Evolutionary conservation across 2,329 filamentous ascomycete genomes (phyloP).

Genomic region (Annulohypoxylon truncatum): DNA sequence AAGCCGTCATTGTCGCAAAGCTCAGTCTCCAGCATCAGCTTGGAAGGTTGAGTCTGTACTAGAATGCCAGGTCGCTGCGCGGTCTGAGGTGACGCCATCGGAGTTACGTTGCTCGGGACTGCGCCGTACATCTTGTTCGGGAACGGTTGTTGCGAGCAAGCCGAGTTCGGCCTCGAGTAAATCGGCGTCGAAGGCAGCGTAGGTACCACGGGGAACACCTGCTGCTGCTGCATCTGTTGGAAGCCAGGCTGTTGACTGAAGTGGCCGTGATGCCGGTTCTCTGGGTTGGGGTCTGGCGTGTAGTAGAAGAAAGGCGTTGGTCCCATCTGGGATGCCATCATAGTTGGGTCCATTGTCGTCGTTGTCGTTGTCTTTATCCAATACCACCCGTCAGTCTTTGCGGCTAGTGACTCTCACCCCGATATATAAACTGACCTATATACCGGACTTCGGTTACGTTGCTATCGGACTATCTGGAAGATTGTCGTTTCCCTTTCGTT

Average conservation of each 20-base stretch:
- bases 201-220: slow-evolving; percentile 65
- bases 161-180: slow-evolving; percentile 74
- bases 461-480: slow-evolving; percentile 26
- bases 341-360: slow-evolving; percentile 72
- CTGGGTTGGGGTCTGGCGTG: slow-evolving; percentile 78
- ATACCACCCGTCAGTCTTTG: slow-evolving; percentile 25
- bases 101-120: slow-evolving; percentile 74
- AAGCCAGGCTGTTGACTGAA: slow-evolving; percentile 74
- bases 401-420: slow-evolving; percentile 7
- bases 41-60: slow-evolving; percentile 51
- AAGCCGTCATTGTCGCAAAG: slow-evolving; percentile 70
- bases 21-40: slow-evolving; percentile 79
- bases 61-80: slow-evolving; percentile 80
- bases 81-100: slow-evolving; percentile 79
- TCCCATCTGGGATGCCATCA: slow-evolving; percentile 70
- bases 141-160: slow-evolving; percentile 68
- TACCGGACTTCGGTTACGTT: slow-evolving; percentile 39
- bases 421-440: slow-evolving; percentile 48
- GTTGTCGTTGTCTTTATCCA: slow-evolving; percentile 37
- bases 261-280: slow-evolving; percentile 79
- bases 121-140: slow-evolving; percentile 66
- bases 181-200: slow-evolving; percentile 71
- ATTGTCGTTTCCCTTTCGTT: slow-evolving; percentile 37
- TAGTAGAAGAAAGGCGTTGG: slow-evolving; percentile 90
- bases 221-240: slow-evolving; percentile 61